phyloP scores from a whole-genome alignment of 164 flowering plant genomes.

The Vitis rotundifolia region DNA sequence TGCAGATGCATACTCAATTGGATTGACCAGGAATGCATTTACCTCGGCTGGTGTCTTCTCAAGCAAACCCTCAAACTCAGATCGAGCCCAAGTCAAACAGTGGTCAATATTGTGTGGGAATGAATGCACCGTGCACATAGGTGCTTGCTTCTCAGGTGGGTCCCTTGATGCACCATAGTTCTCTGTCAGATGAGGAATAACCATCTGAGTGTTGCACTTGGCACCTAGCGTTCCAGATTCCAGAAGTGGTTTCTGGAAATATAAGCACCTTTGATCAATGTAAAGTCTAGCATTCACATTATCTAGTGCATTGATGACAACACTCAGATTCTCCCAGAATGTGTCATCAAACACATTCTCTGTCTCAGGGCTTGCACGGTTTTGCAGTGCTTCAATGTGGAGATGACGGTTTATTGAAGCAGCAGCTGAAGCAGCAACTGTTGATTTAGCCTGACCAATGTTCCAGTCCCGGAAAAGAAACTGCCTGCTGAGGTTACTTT shows the following conservation, averaged over 20 bases:
- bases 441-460: constrained; percentile 92
- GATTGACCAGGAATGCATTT: constrained; percentile 69
- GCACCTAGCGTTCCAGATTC: constrained; percentile 93
- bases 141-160: constrained; percentile 93
- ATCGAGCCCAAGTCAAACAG: constrained; percentile 93
- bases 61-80: constrained; percentile 89
- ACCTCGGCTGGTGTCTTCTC: constrained; percentile 95
- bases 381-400: constrained; percentile 75
- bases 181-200: constrained; percentile 85
- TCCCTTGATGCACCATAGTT: constrained; percentile 92
- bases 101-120: constrained; percentile 94
- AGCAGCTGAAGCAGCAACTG: constrained; percentile 88
- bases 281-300: constrained; percentile 87
- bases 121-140: constrained; percentile 94
- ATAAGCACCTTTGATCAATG: constrained; percentile 82
- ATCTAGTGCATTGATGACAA: constrained; percentile 78
- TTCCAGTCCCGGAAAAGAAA: constrained; percentile 95
- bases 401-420: constrained; percentile 53
- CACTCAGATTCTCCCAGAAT: constrained; percentile 80
- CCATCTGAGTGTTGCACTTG: constrained; percentile 94
- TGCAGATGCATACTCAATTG: constrained; percentile 58
- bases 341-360: constrained; percentile 80
- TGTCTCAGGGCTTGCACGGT: constrained; percentile 78
- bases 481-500: constrained; percentile 90
- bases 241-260: constrained; percentile 87